Conservation (phyloP, 371 early-diverging fungal species). For the Apophysomyces sp. region DNA sequence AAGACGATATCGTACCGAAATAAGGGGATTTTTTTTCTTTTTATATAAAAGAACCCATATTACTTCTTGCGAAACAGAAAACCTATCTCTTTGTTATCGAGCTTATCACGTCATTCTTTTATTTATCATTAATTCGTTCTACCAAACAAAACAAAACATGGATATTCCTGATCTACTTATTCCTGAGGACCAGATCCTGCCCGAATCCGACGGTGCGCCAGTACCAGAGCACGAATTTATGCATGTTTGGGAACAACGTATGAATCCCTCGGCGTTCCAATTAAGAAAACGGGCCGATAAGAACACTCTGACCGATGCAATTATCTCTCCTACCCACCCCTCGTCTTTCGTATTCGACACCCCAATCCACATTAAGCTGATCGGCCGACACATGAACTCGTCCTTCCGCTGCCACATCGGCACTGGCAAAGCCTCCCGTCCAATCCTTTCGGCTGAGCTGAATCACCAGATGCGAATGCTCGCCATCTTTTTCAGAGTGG, state of each 20-base stretch:
- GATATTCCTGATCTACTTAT: conserved; percentile 15
- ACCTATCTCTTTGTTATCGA: no score
- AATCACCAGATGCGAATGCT: conserved; percentile 38
- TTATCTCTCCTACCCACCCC: conserved; percentile 13
- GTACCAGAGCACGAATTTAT: conserved; percentile 26
- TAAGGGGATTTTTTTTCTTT: neutral
- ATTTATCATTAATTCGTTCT: neutral
- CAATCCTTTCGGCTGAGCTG: conserved; percentile 33
- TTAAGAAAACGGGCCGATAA: conserved; percentile 19
- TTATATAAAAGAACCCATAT: neutral
- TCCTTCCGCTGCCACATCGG: conserved; percentile 48
- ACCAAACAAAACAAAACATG: neutral
- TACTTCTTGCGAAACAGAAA: no score
- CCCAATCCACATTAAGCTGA: conserved; percentile 40
- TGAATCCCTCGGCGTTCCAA: conserved; percentile 20
- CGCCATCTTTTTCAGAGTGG: conserved; percentile 37
- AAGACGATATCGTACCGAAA: neutral
- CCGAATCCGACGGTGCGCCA: neutral
- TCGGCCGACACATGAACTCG: conserved; percentile 40
- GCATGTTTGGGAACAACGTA: conserved; percentile 22
- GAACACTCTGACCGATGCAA: conserved; percentile 35
- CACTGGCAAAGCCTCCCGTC: conserved; percentile 42
- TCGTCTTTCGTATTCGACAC: conserved; percentile 8
- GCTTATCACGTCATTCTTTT: neutral
- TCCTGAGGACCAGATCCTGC: neutral